These are phyloP conservation scores for Scutellaria barbata DNA, from an alignment of 257 asterid genomes.

Conservation along the genomic window DNA sequence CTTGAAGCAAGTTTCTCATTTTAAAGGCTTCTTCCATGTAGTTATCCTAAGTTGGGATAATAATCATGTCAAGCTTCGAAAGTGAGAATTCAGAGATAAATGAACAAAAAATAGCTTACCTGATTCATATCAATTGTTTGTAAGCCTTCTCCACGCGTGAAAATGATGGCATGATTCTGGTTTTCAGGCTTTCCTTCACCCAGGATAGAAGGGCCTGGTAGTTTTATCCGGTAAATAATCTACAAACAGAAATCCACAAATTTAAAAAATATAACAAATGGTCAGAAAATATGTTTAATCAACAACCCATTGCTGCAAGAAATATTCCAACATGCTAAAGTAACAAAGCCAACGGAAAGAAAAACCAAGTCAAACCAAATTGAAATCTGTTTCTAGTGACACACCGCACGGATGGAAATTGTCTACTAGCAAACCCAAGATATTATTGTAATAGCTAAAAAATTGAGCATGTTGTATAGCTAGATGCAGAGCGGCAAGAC, in stretches of 20 bases:
- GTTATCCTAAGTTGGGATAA: constrained; percentile 64
- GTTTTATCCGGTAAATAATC: constrained; percentile 91
- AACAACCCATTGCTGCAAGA: neutral
- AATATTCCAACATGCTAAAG: neutral
- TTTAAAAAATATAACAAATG: constrained; percentile 15
- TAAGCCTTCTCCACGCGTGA: constrained; percentile 98
- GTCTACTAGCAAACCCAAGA: neutral
- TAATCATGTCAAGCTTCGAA: constrained; percentile 42
- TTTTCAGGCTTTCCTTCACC: constrained; percentile 99
- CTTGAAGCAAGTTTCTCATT: constrained; percentile 98
- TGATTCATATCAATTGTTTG: constrained; percentile 99
- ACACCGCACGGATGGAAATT: neutral
- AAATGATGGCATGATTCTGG: constrained; percentile 96
- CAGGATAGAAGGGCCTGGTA: constrained; percentile 92
- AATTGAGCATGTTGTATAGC: neutral
- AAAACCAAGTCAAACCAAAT: constrained; percentile 20
- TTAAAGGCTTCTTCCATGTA: constrained; percentile 99
- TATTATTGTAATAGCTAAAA: neutral
- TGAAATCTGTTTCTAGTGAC: neutral
- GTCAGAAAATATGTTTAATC: constrained; percentile 12
- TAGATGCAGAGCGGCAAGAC: neutral
- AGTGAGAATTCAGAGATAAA: constrained; percentile 29
- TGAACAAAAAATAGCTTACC: constrained; percentile 47
- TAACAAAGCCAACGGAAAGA: neutral
- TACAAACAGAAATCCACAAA: constrained; percentile 39